Base-by-base conservation (phyloP, 768 basidiomycete genomes). In the Termitomyces sp. region DNA sequence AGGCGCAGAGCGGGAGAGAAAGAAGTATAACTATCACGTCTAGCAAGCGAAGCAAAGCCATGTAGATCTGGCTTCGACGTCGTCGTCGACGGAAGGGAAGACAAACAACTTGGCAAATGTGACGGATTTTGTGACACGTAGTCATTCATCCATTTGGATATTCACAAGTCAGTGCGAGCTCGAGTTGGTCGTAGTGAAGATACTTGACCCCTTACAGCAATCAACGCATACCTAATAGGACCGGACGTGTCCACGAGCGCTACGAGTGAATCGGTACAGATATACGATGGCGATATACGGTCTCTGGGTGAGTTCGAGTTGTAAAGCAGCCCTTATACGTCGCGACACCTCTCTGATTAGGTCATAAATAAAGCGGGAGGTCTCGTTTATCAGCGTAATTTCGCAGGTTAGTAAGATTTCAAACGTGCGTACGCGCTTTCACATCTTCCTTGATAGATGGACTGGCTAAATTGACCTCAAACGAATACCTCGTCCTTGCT, bases 311-410 rank as follows among this genome's bases (percentile, higher is more conserved):
- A 54, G 78, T n/a, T 36, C 16, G 54, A 49, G 41, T 11, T 30
- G 9, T 12, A 8, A 18, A 54, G 55, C 4, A 18, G 4, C 31
- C n/a, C 31, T 57, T 18, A 24, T 46, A 18, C 22, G 20, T 36
- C 44, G 31, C 4, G 20, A 34, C 33, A 47, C 44, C 15, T 33
- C 27, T 24, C 18, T 34, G 16, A 31, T 36, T 46, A 94, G 91
- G 85, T 98, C 58, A 96, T 98, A 68, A 98, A 98, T 74, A 98
- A 98, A 78, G 97, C 97, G 15, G 97, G 97, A 30, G 97, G 97
- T 7, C 82, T 98, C 36, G 89, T 98, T 46, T 98, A 95, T 75
- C 90, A 95, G 65, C 84, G 91, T 59, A 93, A 88, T 69, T 96
- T 95, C 70, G 86, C 89, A 76, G 93, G 95, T 92, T 63, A 49